These are phyloP conservation scores for Austropuccinia psidii DNA, from an alignment of 1,284 basidiomycete species.

Conservation along the genomic window DNA sequence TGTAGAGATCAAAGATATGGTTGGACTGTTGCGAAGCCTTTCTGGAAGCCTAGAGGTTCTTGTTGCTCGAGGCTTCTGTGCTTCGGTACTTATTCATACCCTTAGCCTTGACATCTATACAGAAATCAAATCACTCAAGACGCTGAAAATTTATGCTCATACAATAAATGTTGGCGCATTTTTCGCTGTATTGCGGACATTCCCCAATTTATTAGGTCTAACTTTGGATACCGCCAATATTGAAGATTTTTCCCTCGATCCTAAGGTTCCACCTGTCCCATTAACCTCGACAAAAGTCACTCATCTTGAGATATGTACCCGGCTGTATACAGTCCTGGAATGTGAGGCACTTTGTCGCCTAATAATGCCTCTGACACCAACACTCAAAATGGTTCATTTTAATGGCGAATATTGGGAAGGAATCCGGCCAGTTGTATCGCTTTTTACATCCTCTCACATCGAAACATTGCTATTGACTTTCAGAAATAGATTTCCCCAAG, in stretches of 20 bases:
- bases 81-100: slow-evolving; percentile 20
- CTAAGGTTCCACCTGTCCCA: too few species aligned
- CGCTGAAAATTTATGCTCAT: slow-evolving; percentile 7
- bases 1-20: neutral
- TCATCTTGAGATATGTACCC: slow-evolving; percentile 9
- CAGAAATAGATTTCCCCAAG: slow-evolving; percentile 14
- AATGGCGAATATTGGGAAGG: slow-evolving; percentile 20
- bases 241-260: neutral
- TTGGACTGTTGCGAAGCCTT: neutral
- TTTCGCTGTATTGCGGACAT: neutral
- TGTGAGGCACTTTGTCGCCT: neutral
- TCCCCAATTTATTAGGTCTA: slow-evolving; percentile 14
- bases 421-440: neutral
- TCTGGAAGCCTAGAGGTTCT: slow-evolving; percentile 7
- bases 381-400: slow-evolving; percentile 4
- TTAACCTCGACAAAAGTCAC: neutral
- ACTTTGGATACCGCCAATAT: slow-evolving; percentile 19
- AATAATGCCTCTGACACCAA: slow-evolving; percentile 7
- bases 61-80: slow-evolving; percentile 14
- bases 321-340: slow-evolving; percentile 14
- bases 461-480: slow-evolving; percentile 9
- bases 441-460: slow-evolving; percentile 2
- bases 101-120: neutral
- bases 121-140: neutral
- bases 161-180: neutral